A percentile compares a stretch with the other conserved stretches of the same genome.
Evolutionary conservation across 257 asterid species (phyloP).

Genomic region (Thymus mandschuricus): DNA sequence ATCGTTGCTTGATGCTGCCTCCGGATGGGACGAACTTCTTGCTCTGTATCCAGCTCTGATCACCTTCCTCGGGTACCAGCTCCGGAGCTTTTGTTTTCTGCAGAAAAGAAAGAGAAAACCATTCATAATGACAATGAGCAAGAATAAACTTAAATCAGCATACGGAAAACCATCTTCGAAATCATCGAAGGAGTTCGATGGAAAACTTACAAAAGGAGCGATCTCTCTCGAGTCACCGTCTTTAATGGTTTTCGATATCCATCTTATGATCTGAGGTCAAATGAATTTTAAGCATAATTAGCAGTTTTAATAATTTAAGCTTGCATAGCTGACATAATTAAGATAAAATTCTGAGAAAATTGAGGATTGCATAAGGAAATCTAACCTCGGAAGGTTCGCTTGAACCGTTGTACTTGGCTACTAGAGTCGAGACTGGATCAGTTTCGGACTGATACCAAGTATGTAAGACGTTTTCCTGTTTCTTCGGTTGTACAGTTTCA

Average conservation of each 20-base stretch:
- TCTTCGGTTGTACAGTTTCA: conserved; percentile 44
- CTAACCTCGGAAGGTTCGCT: conserved; percentile 72
- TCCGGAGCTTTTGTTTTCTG: conserved; percentile 90
- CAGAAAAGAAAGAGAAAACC: background rate
- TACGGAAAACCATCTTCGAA: background rate
- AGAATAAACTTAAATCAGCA: background rate
- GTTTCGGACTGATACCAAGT: conserved; percentile 61
- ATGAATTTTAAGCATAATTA: conserved; percentile 24
- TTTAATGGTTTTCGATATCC: conserved; percentile 82
- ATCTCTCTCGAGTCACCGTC: conserved; percentile 92
- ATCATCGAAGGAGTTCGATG: background rate
- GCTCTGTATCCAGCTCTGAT: conserved; percentile 61
- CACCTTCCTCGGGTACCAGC: conserved; percentile 79
- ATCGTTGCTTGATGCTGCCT: conserved; percentile 47
- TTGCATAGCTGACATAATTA: too few relatives aligned
- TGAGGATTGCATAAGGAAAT: background rate
- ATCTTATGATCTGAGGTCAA: conserved; percentile 64
- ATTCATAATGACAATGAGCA: background rate
- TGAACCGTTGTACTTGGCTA: conserved; percentile 91
- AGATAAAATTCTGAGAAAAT: background rate
- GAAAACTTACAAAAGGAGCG: conserved; percentile 83
- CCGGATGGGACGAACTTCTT: conserved; percentile 51
- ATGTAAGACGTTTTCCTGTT: conserved; percentile 50
- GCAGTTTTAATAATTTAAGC: background rate
- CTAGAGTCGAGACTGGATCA: conserved; percentile 92